Base-by-base conservation (phyloP, 106 monocot genomes). In the Phalaenopsis aphrodite region DNA sequence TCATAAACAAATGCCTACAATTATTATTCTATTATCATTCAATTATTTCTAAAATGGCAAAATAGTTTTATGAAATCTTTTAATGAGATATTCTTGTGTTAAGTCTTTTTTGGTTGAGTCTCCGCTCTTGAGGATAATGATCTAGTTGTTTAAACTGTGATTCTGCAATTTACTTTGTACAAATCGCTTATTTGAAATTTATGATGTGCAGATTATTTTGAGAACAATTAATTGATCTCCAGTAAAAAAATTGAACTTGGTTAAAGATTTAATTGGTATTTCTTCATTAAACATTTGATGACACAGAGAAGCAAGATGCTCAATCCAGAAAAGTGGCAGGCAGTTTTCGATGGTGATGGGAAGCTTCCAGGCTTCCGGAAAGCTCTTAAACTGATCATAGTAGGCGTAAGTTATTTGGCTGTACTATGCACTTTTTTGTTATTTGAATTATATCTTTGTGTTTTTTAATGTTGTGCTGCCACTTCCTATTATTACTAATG, bases 241-340 rank as follows among this genome's bases (percentile, higher is more conserved):
- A 42, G 8, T 15, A 24, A 76, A 48, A 76, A 49, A 47, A 49
- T 39, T 49, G 21, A 24, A 49, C 49, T 48, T 49, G 30, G 76
- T 42, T 49, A 49, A 76, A 1, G 4, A 76, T 19, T 36, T 10
- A 47, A 8, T 45, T 48, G 8, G 2, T 9, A 23, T 18, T 75
- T 4, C 15, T 72, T 42, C 16, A 42, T 72, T 41, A 36, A 45
- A n/a, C 46, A 47, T 42, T 16, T 46, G 17, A 75, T 75, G 23
- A 73, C 42, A 21, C 83, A 90, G 93, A 82, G 88, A 75, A 86
- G 77, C 81, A 93, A 87, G 78, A 86, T 93, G 90, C 88, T 93
- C 46, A 93, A 90, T 75, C 93, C 93, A 77, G 93, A 89, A 68
- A 92, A 88, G 80, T 92, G 92, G 92, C 87, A 88, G 76, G 9